A percentile compares a stretch with the other conserved stretches of the same genome.
These are phyloP conservation scores for Kurtzmaniella quercitrusa DNA, from an alignment of 1,139 yeast species.

Conservation along the genomic window DNA sequence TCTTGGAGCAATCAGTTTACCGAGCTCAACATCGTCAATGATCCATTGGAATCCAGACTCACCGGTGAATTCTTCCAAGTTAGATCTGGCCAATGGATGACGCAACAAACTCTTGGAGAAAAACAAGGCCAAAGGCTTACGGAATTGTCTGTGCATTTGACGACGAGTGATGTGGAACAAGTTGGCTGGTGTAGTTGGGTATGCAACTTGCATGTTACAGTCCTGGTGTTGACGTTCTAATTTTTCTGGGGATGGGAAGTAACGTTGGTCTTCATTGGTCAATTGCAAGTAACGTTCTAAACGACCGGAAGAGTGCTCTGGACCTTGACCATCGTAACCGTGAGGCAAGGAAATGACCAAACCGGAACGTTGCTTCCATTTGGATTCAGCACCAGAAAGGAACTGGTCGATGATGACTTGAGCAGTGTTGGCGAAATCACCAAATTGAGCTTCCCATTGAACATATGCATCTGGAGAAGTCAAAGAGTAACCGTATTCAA, in stretches of 20 bases:
- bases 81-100: constrained; percentile 95
- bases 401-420: constrained; percentile 97
- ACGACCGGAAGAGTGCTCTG: constrained; percentile 98
- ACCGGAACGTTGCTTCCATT: constrained; percentile 99
- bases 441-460: constrained; percentile 99
- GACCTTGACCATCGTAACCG: constrained; percentile 99
- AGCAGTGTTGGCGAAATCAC: constrained; percentile 99
- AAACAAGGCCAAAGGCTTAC: constrained; percentile 88
- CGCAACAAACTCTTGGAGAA: constrained; percentile 94
- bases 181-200: constrained; percentile 97
- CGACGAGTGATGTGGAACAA: constrained; percentile 96
- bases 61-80: constrained; percentile 78
- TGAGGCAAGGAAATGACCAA: constrained; percentile 93
- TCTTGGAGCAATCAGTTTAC: constrained; percentile 68
- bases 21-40: constrained; percentile 85
- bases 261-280: constrained; percentile 93
- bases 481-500: constrained; percentile 97
- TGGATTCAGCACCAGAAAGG: constrained; percentile 93
- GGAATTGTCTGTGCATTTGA: constrained; percentile 99
- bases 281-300: constrained; percentile 94
- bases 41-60: constrained; percentile 94
- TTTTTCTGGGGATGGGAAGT: constrained; percentile 85
- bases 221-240: constrained; percentile 98
- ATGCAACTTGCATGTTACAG: constrained; percentile 95
- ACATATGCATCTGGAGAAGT: constrained; percentile 94